Percentiles rank a stretch among this genome's conserved stretches.
These are phyloP conservation scores for Pigoraptor vietnamica DNA, from an alignment of 78 protist genomes.

Conservation along the genomic window DNA sequence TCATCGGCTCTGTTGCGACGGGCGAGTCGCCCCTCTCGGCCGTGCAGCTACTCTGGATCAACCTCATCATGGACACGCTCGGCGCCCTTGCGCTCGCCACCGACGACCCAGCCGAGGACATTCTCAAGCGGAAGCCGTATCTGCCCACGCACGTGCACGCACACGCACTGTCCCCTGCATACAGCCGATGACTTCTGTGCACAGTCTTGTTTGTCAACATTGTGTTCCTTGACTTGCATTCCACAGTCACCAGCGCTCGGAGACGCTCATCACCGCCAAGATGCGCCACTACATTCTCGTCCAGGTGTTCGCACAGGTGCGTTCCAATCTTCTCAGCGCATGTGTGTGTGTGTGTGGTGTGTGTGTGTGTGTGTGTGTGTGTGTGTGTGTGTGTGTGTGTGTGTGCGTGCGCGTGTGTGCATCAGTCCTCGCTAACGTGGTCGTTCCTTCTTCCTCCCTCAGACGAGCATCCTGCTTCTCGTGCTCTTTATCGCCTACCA, in stretches of 20 bases:
- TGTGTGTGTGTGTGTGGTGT: too few relatives aligned
- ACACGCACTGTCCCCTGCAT: too few relatives aligned
- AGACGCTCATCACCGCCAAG: background rate
- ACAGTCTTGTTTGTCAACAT: background rate
- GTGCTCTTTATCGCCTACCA: constrained; percentile 11
- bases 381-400: too few relatives aligned
- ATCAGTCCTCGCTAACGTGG: too few relatives aligned
- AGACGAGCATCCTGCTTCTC: constrained; percentile 15
- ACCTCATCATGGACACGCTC: constrained; percentile 98
- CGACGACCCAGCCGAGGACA: constrained; percentile 41
- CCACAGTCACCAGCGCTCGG: background rate
- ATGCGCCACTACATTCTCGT: background rate
- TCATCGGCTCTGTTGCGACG: constrained; percentile 59
- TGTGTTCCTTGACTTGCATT: background rate
- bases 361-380: too few relatives aligned
- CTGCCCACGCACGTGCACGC: background rate
- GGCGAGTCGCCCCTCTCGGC: constrained; percentile 74
- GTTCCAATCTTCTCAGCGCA: background rate
- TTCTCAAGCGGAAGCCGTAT: background rate
- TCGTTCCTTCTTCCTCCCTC: too few relatives aligned
- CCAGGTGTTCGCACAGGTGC: background rate
- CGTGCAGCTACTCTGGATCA: constrained; percentile 94
- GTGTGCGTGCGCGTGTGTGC: too few relatives aligned
- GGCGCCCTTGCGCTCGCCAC: constrained; percentile 99
- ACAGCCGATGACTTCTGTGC: too few relatives aligned